Evolutionary conservation across 2,329 filamentous ascomycete genomes (phyloP), one percentile per base, ranked within the genome.

Genomic region (Scedosporium boydii): DNA sequence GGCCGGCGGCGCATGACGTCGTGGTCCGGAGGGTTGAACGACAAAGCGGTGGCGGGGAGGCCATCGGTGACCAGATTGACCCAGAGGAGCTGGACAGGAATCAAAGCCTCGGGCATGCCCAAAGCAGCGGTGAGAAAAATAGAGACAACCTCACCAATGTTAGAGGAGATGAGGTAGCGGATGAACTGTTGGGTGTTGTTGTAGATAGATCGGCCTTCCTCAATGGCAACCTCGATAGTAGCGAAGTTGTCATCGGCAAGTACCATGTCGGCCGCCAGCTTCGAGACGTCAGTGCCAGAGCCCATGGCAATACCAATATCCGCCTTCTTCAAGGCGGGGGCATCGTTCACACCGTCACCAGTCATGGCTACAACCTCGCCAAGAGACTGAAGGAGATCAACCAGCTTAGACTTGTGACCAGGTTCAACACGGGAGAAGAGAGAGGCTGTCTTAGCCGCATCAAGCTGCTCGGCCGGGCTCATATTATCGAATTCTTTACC

Each of bases 101-200:
- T 93, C 63, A 99, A 81, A 68, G 95, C 95, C 77, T 99, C 96
- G 21, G 95, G 95, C 91, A 99, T 96, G 67, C 96, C 96, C 64
- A 96, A 81, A 14, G 95, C 95, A 27, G 95, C 95, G 12, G 95
- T 99, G 69, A 99, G 78, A 83, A 99, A 99, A 76, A 99, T 99
- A 9, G 95, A 98, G 42, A 99, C 95, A 42, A 99, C 95, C 75
- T 99, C 95, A 70, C 95, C 96, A 68, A 99, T 99, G 80, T 99
- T 99, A 66, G 93, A 98, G 7, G 93, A 98, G 74, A 99, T 99
- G 65, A 99, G 84, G 75, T 99, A 99, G 59, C 96, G 91, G 77
- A 99, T 99, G 77, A 99, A 99, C 75, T 99, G 95, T 74, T 99
- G 95, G 5, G 95, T 99, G 82, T 99, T 99, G 87, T 95, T 98